These are phyloP conservation scores for Neopestalotiopsis sp. DNA, from an alignment of 2,329 filamentous ascomycete species.

Conservation along the genomic window DNA sequence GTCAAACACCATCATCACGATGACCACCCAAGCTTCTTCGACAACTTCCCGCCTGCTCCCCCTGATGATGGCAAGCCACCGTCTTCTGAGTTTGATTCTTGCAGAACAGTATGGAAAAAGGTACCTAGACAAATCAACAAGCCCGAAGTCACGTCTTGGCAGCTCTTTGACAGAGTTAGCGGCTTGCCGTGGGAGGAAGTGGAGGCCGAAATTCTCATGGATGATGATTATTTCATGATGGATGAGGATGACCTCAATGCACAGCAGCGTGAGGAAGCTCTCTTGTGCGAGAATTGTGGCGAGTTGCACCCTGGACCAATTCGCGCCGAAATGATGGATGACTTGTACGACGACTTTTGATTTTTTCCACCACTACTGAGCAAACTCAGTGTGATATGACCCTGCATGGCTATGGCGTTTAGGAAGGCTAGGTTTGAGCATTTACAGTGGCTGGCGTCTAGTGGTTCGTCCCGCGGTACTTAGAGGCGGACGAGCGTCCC, in stretches of 20 bases:
- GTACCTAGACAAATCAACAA: conserved; percentile 49
- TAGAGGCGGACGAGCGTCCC: neutral
- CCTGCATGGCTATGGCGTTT: conserved; percentile 10
- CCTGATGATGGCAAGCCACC: conserved; percentile 48
- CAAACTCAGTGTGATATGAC: neutral
- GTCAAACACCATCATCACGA: conserved; percentile 34
- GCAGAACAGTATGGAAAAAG: conserved; percentile 57
- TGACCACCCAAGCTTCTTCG: conserved; percentile 33
- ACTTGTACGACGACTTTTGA: conserved; percentile 22
- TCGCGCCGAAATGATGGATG: conserved; percentile 33
- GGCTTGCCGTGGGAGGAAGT: conserved; percentile 37
- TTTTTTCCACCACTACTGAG: conserved; percentile 28
- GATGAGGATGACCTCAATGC: conserved; percentile 28
- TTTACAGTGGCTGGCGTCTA: conserved; percentile 6
- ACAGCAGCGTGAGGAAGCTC: conserved; percentile 27
- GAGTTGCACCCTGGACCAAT: conserved; percentile 36
- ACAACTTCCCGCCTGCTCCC: conserved; percentile 46
- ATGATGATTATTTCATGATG: conserved; percentile 26
- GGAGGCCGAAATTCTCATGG: conserved; percentile 35
- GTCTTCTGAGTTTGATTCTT: conserved; percentile 44
- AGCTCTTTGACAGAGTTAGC: conserved; percentile 48
- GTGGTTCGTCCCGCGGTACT: neutral
- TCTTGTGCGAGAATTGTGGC: conserved; percentile 38
- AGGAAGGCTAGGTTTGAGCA: neutral
- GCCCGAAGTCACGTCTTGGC: conserved; percentile 49